These are phyloP conservation scores for Juncus inflexus DNA, from an alignment of 176 grass and related monocot genomes.

Conservation along the genomic window DNA sequence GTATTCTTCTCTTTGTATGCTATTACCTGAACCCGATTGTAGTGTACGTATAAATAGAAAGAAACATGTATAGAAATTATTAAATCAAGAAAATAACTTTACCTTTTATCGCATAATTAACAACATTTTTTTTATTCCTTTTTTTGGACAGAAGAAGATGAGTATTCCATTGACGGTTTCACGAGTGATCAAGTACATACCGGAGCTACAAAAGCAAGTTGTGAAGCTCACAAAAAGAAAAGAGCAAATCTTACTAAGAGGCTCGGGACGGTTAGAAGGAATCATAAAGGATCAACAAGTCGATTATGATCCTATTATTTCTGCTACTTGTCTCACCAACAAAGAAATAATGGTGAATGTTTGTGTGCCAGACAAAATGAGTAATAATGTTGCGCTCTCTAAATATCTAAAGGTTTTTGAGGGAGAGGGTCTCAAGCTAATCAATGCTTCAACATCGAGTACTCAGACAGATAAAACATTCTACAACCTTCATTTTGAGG, in stretches of 20 bases:
- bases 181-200: slow-evolving; percentile 69
- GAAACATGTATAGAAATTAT: background rate
- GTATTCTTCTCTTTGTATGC: slow-evolving; percentile 62
- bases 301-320: slow-evolving; percentile 32
- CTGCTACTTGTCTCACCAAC: slow-evolving; percentile 46
- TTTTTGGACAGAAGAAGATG: slow-evolving; percentile 61
- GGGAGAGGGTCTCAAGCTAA: slow-evolving; percentile 53
- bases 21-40: slow-evolving; percentile 63
- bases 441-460: slow-evolving; percentile 51
- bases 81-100: background rate
- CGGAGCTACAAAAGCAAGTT: slow-evolving; percentile 69
- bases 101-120: background rate
- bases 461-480: slow-evolving; percentile 38
- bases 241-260: slow-evolving; percentile 39
- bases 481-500: slow-evolving; percentile 81
- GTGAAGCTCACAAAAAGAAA: slow-evolving; percentile 46
- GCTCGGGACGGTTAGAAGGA: slow-evolving; percentile 28
- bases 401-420: slow-evolving; percentile 51
- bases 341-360: slow-evolving; percentile 80
- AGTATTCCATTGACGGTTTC: slow-evolving; percentile 72
- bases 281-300: background rate
- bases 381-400: slow-evolving; percentile 34
- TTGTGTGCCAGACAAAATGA: slow-evolving; percentile 36
- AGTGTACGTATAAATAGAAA: slow-evolving; percentile 30
- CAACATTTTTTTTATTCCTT: background rate